Base-by-base conservation (phyloP, 495 filamentous ascomycete species). In the Massariosphaeria phaeospora region DNA sequence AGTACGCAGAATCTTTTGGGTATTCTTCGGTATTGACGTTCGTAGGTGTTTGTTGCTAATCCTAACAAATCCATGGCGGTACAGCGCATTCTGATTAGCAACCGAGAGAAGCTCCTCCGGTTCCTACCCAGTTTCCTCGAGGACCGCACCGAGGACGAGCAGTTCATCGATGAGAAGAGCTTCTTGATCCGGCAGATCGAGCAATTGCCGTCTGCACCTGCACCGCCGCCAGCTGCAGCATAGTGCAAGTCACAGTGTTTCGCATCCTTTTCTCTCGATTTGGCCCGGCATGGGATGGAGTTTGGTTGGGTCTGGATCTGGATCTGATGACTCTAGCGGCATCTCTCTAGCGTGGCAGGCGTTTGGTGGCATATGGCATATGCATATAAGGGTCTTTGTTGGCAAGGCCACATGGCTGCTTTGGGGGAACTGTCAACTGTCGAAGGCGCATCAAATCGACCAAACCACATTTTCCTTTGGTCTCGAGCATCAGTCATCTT, bases 111-210 rank as follows among this genome's bases (percentile, higher is more conserved):
- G 57, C 75, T 99, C 9, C 72, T 97, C 44, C 83, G 79, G 59
- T 99, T 97, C 69, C 70, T 99, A 44, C 86, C 86, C 5, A 84
- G 84, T 52, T 99, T 99, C 68, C 73, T 97, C 23, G 91, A 95
- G 63, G 94, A 99, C 63, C 79, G 94, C 40, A 95, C 86, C 9
- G 94, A 99, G 43, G 94, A 99, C 68, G 94, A 96, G 66, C 94
- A 99, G 69, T 99, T 99, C 69, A 89, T 86, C 48, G 94, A 99
- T 64, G 94, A 99, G 78, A 86, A 95, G 66, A 89, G 88, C 59
- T 99, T 95, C 66, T 72, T 97, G 51, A 89, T 97, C 57, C 91
- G 93, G 68, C 90, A 96, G 69, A 96, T 99, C 55, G 80, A 84
- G 66, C 81, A 85, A 36, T 76, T 93, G 67, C 85, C 87, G 8